These are phyloP conservation scores for Diaporthe velutina DNA, from an alignment of 2,329 filamentous ascomycete genomes.

Conservation along the genomic window DNA sequence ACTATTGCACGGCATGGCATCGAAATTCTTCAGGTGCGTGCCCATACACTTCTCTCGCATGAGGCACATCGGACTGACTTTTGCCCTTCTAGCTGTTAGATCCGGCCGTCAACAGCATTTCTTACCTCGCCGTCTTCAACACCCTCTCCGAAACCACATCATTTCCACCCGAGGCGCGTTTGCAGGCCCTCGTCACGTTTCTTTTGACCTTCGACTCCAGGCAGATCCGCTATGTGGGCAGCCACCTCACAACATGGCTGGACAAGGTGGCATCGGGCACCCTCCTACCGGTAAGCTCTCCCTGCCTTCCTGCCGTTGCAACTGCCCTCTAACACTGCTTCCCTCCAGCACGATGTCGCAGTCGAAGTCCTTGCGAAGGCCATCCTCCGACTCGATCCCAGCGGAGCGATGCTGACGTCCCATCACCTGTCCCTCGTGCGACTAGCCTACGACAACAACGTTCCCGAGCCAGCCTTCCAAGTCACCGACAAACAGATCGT, in stretches of 20 bases:
- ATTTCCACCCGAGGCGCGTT: slow-evolving; percentile 37
- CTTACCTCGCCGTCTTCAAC: slow-evolving; percentile 63
- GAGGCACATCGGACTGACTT: not conserved
- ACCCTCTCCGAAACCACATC: slow-evolving; percentile 51
- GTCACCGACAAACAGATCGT: slow-evolving; percentile 76
- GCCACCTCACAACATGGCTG: slow-evolving; percentile 58
- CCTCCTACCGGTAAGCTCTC: slow-evolving; percentile 56
- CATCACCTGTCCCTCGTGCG: slow-evolving; percentile 70
- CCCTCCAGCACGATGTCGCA: slow-evolving; percentile 58
- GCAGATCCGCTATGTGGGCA: slow-evolving; percentile 66
- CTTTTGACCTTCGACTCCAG: slow-evolving; percentile 62
- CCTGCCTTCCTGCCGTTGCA: not conserved
- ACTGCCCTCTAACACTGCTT: not conserved
- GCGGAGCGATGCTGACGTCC: slow-evolving; percentile 74
- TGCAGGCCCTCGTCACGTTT: slow-evolving; percentile 57
- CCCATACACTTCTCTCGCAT: not conserved
- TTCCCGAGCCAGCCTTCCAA: slow-evolving; percentile 66
- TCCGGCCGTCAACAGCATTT: slow-evolving; percentile 63
- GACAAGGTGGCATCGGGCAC: slow-evolving; percentile 54
- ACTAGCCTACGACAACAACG: slow-evolving; percentile 68
- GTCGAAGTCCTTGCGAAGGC: slow-evolving; percentile 63
- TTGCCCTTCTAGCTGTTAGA: slow-evolving; percentile 56
- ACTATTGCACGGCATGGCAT: slow-evolving; percentile 51
- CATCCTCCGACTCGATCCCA: slow-evolving; percentile 76
- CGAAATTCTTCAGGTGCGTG: slow-evolving; percentile 57